These are phyloP conservation scores for Fraxinus velutina DNA, from an alignment of 305 asterid species.

Conservation along the genomic window DNA sequence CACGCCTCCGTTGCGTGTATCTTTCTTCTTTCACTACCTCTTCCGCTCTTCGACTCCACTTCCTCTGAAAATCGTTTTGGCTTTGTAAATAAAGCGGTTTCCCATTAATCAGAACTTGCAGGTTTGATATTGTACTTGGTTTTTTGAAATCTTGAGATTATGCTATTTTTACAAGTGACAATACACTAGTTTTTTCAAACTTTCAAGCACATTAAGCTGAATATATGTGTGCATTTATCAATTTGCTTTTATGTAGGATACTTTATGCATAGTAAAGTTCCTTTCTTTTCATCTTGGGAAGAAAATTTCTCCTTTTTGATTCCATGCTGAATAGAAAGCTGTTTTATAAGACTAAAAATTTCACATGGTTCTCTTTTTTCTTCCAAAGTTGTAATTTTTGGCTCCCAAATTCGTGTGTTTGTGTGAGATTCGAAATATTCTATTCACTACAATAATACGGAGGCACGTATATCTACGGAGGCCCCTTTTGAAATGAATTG, in stretches of 20 bases:
- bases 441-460: not conserved
- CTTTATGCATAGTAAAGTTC: not conserved
- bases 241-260: not conserved
- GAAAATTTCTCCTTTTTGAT: not conserved
- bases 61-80: slow-evolving; percentile 31
- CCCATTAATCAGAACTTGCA: not conserved
- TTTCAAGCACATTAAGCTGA: not conserved
- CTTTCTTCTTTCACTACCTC: not conserved
- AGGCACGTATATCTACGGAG: not conserved
- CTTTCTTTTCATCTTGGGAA: not conserved
- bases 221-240: not conserved
- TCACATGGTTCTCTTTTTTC: not conserved
- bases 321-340: not conserved
- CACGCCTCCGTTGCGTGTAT: slow-evolving; percentile 30
- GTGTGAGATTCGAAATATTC: not conserved
- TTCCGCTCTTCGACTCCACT: not conserved
- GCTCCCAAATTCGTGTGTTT: not conserved
- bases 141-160: not conserved
- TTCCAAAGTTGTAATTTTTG: not conserved
- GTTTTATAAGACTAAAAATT: not conserved
- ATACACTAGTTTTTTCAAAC: not conserved
- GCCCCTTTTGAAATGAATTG: not conserved
- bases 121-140: not conserved
- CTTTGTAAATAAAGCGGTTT: slow-evolving; percentile 27
- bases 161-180: not conserved